Conservation (phyloP, 768 basidiomycete species). For the Mrakia gelida region DNA sequence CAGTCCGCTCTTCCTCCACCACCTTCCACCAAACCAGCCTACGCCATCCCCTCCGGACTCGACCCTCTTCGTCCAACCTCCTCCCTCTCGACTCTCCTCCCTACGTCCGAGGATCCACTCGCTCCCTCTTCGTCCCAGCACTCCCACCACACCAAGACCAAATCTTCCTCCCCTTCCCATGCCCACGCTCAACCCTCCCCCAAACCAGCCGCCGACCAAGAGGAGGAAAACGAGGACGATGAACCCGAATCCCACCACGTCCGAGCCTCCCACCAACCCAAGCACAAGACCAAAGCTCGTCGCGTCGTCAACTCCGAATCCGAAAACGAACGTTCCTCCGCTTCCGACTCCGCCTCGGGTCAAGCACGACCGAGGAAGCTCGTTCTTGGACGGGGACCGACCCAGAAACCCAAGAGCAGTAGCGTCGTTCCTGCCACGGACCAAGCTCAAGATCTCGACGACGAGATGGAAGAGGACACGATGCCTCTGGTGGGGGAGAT, state of each 20-base stretch:
- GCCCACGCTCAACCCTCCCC: neutral
- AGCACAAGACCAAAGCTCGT: neutral
- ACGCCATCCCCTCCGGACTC: neutral
- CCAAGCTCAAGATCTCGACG: neutral
- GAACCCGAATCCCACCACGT: neutral
- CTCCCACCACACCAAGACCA: too few relatives aligned
- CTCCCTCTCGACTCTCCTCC: neutral
- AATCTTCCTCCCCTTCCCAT: neutral
- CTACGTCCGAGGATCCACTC: neutral
- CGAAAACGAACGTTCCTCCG: neutral
- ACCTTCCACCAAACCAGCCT: neutral
- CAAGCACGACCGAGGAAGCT: neutral
- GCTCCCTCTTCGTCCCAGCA: neutral
- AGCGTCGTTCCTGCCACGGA: too few relatives aligned
- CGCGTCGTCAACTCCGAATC: constrained; percentile 1
- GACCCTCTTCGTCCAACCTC: constrained; percentile 1
- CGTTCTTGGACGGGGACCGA: neutral
- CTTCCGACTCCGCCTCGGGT: neutral
- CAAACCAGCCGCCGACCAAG: neutral
- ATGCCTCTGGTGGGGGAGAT: neutral
- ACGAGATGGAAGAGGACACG: neutral
- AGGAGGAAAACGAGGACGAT: neutral
- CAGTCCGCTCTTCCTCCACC: neutral
- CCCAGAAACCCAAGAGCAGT: too few relatives aligned
- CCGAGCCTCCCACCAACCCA: neutral